Evolutionary conservation across 768 basidiomycete species (phyloP).

Genomic region (Trametes cinnabarina): DNA sequence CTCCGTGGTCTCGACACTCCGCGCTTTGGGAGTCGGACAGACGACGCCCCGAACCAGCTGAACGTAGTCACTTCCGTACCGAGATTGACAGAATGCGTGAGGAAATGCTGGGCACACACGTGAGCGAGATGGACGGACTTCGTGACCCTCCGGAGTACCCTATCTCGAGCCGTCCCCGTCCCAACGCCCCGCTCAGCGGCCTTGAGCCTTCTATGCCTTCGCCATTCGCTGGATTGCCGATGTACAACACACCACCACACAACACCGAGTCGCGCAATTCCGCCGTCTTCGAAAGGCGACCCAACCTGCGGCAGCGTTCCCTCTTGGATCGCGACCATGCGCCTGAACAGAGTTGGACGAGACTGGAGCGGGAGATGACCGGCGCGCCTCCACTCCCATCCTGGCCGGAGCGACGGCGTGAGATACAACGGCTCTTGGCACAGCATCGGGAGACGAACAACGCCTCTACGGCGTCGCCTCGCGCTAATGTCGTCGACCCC

Average conservation of each 20-base stretch:
- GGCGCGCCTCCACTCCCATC: background rate
- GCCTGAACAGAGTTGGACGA: background rate
- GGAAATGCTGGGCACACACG: no score
- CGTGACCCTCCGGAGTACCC: no score
- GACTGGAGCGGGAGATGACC: background rate
- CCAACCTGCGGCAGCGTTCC: background rate
- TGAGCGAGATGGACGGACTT: no score
- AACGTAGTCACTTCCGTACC: no score
- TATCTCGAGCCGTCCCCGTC: no score
- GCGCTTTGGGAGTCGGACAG: no score
- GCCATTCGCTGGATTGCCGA: background rate
- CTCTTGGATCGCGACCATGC: conserved; percentile 15
- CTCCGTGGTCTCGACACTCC: background rate
- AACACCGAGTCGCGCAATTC: conserved; percentile 4
- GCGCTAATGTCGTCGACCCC: background rate
- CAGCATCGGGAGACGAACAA: background rate
- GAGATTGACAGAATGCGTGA: no score
- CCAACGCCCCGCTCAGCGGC: no score
- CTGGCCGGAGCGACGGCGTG: background rate
- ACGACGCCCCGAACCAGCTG: no score
- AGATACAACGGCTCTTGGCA: background rate
- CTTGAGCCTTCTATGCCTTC: background rate
- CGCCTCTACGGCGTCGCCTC: background rate
- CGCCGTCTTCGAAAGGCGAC: background rate
- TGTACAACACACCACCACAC: background rate